Conservation (phyloP, 1,139 yeast species). For the Suhomyces anneliseae region DNA sequence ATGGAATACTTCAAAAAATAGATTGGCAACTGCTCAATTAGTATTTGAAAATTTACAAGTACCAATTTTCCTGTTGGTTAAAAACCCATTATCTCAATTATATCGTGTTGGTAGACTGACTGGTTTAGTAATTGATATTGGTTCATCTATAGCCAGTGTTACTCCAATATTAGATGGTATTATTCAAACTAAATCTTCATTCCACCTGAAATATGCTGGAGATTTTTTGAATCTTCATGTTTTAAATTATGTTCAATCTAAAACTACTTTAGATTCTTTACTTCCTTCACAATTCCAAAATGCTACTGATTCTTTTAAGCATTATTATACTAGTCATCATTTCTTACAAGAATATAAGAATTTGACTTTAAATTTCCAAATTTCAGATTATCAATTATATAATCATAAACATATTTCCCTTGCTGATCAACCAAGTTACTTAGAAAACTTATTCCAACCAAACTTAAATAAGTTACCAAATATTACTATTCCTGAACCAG, state of each 20-base stretch:
- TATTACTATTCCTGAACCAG: constrained; percentile 34
- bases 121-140: constrained; percentile 69
- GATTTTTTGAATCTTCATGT: constrained; percentile 63
- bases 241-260: constrained; percentile 37
- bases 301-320: constrained; percentile 48
- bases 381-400: constrained; percentile 49
- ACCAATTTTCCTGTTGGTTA: constrained; percentile 67
- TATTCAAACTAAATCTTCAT: constrained; percentile 58
- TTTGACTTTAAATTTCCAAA: constrained; percentile 19
- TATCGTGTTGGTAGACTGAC: constrained; percentile 68
- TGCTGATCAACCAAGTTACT: constrained; percentile 36
- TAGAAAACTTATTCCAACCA: constrained; percentile 61
- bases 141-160: constrained; percentile 58
- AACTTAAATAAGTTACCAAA: constrained; percentile 29
- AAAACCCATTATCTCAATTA: constrained; percentile 68
- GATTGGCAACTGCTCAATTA: constrained; percentile 52
- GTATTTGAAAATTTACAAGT: constrained; percentile 66
- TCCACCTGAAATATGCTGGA: constrained; percentile 66
- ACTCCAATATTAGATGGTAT: constrained; percentile 75
- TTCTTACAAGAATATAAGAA: constrained; percentile 51
- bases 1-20: constrained; percentile 59
- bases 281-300: constrained; percentile 26
- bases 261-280: constrained; percentile 29
- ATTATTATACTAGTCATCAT: constrained; percentile 42
- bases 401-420: constrained; percentile 41